phyloP scores from a whole-genome alignment of 192 early-diverging fungal species.

The Entomortierella beljakovae region DNA sequence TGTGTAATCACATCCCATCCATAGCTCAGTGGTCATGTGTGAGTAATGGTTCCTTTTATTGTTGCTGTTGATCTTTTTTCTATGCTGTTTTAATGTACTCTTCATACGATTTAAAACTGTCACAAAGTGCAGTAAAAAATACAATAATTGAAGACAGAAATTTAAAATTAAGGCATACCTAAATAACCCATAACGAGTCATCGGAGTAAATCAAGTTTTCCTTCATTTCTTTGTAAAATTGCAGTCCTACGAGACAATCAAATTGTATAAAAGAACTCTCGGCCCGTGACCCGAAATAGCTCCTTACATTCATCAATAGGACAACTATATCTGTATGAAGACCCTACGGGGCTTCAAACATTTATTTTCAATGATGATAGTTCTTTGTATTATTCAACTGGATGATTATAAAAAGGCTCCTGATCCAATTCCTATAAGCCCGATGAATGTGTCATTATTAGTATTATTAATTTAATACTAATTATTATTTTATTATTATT shows the following conservation, averaged over 20 bases:
- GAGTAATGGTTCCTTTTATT: too few relatives aligned
- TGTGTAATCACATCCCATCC: too few relatives aligned
- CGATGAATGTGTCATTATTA: constrained; percentile 8
- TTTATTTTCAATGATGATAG: constrained; percentile 32
- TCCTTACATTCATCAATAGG: constrained; percentile 37
- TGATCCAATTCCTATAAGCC: constrained; percentile 12
- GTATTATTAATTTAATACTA: not conserved
- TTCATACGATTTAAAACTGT: too few relatives aligned
- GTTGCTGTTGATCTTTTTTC: too few relatives aligned
- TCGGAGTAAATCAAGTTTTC: too few relatives aligned
- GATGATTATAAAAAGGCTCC: constrained; percentile 37
- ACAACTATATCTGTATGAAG: constrained; percentile 34
- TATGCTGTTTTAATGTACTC: too few relatives aligned
- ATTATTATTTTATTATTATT: not conserved
- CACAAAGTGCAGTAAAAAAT: too few relatives aligned
- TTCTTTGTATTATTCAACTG: constrained; percentile 33
- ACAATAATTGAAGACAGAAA: too few relatives aligned
- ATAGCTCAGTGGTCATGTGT: too few relatives aligned
- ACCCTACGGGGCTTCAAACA: constrained; percentile 26
- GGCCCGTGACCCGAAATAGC: constrained; percentile 1
- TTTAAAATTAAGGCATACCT: too few relatives aligned
- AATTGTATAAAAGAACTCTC: not conserved
- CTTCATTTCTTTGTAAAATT: too few relatives aligned
- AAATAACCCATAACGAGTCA: too few relatives aligned
- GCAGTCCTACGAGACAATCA: not conserved